Percentiles rank a stretch among this genome's conserved stretches.
These are phyloP conservation scores for Chrysophaeum taylorii DNA, from an alignment of 352 stramenopile species.

Conservation along the genomic window DNA sequence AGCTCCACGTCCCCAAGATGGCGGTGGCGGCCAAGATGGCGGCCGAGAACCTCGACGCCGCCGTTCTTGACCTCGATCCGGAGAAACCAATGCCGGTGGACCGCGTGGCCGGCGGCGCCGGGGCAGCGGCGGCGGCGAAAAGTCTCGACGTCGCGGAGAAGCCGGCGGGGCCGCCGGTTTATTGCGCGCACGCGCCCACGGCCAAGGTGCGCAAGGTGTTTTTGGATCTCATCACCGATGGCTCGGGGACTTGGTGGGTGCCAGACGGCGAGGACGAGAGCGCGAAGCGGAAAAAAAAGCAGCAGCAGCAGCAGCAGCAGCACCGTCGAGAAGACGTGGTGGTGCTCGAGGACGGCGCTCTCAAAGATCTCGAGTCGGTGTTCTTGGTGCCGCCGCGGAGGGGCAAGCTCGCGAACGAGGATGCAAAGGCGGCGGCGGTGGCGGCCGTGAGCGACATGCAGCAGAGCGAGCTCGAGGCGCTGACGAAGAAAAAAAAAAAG, in stretches of 20 bases:
- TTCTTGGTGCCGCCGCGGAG: neutral
- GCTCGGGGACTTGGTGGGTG: no score
- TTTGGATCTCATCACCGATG: neutral
- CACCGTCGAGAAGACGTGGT: neutral
- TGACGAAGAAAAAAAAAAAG: no score
- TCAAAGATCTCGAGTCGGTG: neutral
- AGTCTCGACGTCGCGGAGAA: no score
- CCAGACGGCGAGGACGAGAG: no score
- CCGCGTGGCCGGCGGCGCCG: neutral
- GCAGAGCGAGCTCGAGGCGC: no score
- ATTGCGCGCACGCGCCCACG: neutral
- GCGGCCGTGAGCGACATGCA: neutral
- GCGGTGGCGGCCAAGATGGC: neutral
- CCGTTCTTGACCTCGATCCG: neutral
- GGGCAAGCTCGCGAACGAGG: neutral
- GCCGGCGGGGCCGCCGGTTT: neutral
- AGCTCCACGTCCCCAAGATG: constrained; percentile 26
- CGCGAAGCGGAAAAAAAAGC: no score
- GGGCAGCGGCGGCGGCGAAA: no score
- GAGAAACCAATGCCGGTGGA: neutral
- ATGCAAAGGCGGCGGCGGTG: neutral
- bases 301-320: neutral
- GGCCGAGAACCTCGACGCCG: neutral
- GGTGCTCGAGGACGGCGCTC: neutral
- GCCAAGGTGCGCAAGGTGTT: neutral